Percentiles rank a stretch among this genome's conserved stretches.
These are phyloP conservation scores for Umbelopsis sp. DNA, from an alignment of 371 early-diverging fungal genomes.

Conservation along the genomic window DNA sequence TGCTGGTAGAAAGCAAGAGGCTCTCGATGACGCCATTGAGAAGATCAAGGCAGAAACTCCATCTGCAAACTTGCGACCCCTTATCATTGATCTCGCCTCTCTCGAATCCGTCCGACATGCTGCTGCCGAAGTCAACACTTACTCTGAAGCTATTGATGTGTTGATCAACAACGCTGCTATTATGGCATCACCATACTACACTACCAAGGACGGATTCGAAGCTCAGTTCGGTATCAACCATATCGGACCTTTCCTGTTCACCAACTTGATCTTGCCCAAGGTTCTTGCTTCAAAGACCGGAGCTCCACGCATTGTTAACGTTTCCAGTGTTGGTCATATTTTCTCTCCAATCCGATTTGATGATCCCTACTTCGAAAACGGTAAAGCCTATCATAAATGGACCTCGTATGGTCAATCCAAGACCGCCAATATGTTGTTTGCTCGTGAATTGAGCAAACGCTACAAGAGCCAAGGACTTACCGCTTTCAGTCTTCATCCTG, in stretches of 20 bases:
- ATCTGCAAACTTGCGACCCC: background rate
- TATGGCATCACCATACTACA: background rate
- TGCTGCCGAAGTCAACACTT: conserved; percentile 1
- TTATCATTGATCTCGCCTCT: background rate
- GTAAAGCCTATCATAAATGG: background rate
- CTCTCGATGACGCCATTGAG: background rate
- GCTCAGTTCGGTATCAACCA: conserved; percentile 26
- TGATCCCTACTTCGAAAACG: conserved; percentile 7
- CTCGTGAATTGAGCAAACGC: conserved; percentile 40
- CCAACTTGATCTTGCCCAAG: conserved; percentile 13
- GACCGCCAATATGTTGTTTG: conserved; percentile 20
- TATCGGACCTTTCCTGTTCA: conserved; percentile 22
- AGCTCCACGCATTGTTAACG: background rate
- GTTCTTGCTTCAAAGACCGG: background rate
- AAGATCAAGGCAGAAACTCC: conserved; percentile 12
- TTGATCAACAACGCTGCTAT: conserved; percentile 29
- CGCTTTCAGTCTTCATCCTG: no score
- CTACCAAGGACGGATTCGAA: conserved; percentile 22
- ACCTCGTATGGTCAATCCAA: conserved; percentile 12
- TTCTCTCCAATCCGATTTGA: conserved; percentile 16
- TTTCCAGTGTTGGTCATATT: background rate
- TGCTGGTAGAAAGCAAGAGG: conserved; percentile 15
- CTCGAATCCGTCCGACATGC: background rate
- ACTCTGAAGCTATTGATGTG: conserved; percentile 1
- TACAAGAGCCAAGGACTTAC: conserved; percentile 25